Base-by-base conservation (phyloP, 2,329 filamentous ascomycete genomes). In the Colletotrichum neosansevieriae region DNA sequence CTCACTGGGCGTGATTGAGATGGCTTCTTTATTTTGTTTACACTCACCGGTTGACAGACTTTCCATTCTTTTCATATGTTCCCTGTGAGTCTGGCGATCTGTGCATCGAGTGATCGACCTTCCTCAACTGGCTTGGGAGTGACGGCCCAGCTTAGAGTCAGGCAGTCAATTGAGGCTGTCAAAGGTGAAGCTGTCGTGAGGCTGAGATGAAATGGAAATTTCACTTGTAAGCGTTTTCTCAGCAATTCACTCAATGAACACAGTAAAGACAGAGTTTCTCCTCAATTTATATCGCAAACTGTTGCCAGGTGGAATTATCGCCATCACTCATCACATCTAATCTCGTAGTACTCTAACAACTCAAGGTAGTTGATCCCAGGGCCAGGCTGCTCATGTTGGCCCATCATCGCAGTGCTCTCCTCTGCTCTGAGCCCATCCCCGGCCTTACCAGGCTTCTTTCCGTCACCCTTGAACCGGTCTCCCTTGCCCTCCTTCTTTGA, bases 291-390 rank as follows among this genome's bases (percentile, higher is more conserved):
- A 12, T 38, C 36, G 5, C 36, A 38, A 38, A 38, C 10, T 15
- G 4, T 38, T 13, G 36, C 11, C 36, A 38, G 36, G 36, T 38
- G 5, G 11, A 38, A 38, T 38, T 38, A 38, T 38, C 36, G 36
- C 36, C 36, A 38, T 63, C 45, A 64, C 54, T 64, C 56, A 51
- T 60, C 62, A 47, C 62, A 65, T 29, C 15, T 17, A 47, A 65
- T 65, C 36, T 65, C 56, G 15, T 29, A 65, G n/a, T 53, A 65
- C 9, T 65, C 45, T 17, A 50, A 65, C 47, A 65, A 34, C 17
- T 60, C 38, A 21, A 11, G 9, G 7, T 60, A 53, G 2, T n/a
- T 38, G 13, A 47, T 34, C 11, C 62, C 54, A 29, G 54, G 36
- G 7, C n/a, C 54, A 17, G 61, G 21, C 10, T 24, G 51, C 15